Evolutionary conservation across 805 yeast species (phyloP).

Genomic region (Lipomyces chichibuensis): DNA sequence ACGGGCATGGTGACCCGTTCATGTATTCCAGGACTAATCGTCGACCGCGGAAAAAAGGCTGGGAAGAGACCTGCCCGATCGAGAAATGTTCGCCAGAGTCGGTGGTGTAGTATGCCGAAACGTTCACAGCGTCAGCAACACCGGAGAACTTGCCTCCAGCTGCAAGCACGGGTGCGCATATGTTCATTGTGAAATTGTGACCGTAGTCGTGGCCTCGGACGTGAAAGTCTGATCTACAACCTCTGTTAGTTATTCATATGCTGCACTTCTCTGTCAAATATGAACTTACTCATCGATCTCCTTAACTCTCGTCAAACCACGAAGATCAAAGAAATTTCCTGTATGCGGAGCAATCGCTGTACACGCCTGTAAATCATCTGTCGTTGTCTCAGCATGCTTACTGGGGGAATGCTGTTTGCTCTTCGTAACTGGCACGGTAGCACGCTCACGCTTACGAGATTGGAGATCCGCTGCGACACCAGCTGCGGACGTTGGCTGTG

Average conservation of each 20-base stretch:
- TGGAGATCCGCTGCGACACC: neutral
- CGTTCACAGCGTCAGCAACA: conserved; percentile 43
- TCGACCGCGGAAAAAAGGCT: conserved; percentile 71
- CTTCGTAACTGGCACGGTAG: neutral
- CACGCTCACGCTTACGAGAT: neutral
- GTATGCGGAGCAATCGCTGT: conserved; percentile 41
- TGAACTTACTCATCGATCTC: conserved; percentile 37
- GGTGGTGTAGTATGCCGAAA: conserved; percentile 64
- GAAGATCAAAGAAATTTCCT: conserved; percentile 51
- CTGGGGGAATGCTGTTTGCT: neutral
- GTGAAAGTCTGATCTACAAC: conserved; percentile 55
- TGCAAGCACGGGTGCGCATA: conserved; percentile 62
- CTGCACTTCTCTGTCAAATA: no score
- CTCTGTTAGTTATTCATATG: neutral
- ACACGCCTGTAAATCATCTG: conserved; percentile 32
- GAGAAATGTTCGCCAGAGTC: conserved; percentile 51
- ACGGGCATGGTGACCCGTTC: conserved; percentile 58
- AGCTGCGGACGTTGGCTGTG: neutral
- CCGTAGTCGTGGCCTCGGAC: conserved; percentile 73
- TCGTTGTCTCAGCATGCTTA: neutral
- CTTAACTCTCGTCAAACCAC: conserved; percentile 45
- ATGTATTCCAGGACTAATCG: conserved; percentile 70
- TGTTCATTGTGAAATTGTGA: conserved; percentile 72
- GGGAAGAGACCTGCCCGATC: conserved; percentile 56
- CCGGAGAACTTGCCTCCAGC: conserved; percentile 44